These are phyloP conservation scores for Camelina sativa DNA, from an alignment of 345 rosid genomes.

Conservation along the genomic window DNA sequence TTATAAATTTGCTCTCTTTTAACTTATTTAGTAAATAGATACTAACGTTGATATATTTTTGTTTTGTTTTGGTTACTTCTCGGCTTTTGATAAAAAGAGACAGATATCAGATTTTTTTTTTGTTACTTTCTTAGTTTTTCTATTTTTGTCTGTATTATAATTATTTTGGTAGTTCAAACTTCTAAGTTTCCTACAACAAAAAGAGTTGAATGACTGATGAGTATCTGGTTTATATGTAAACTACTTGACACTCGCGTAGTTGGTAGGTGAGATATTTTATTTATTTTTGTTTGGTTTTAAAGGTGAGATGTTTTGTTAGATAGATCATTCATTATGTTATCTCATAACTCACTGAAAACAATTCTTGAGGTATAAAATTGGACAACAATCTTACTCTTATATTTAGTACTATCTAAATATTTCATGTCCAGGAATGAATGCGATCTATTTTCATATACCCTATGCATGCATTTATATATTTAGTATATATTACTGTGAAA, in stretches of 20 bases:
- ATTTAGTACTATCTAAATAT: too few species aligned
- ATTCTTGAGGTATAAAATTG: not conserved
- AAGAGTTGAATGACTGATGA: not conserved
- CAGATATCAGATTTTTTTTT: not conserved
- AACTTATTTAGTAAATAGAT: not conserved
- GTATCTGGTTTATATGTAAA: not conserved
- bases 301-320: constrained; percentile 23
- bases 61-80: not conserved
- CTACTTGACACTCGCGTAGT: not conserved
- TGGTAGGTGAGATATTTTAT: constrained; percentile 29
- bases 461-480: too few species aligned
- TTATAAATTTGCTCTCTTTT: not conserved
- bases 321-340: not conserved
- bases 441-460: too few species aligned
- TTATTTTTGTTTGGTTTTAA: too few species aligned
- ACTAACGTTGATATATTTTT: not conserved
- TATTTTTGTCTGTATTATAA: not conserved
- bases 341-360: not conserved
- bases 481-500: not conserved
- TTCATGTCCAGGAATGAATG: too few species aligned
- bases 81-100: not conserved
- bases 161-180: not conserved
- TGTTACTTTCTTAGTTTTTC: constrained; percentile 20
- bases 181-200: not conserved
- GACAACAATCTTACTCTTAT: not conserved